phyloP scores from a whole-genome alignment of 148 eudicot species.

The Rhododendron griersonianum region DNA sequence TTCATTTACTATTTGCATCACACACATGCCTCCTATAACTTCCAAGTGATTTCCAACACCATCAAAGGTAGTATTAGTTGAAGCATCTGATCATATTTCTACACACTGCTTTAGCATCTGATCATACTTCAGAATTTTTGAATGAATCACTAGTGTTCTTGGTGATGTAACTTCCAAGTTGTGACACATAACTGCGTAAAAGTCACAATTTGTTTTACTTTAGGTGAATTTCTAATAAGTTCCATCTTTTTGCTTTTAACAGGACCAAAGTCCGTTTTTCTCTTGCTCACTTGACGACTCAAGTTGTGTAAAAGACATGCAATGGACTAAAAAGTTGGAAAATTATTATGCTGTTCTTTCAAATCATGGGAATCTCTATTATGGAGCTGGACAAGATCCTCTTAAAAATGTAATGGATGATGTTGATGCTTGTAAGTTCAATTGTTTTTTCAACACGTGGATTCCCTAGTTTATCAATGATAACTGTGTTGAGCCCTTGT shows the following conservation, averaged over 20 bases:
- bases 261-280: slow-evolving; percentile 58
- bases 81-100: too few species aligned
- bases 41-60: neutral
- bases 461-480: neutral
- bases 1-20: neutral
- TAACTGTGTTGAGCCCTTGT: slow-evolving; percentile 2
- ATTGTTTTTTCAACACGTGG: neutral
- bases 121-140: neutral
- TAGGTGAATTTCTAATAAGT: neutral
- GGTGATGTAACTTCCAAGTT: neutral
- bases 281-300: slow-evolving; percentile 53
- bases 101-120: too few species aligned
- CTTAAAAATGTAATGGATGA: slow-evolving; percentile 49
- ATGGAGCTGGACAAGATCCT: slow-evolving; percentile 52
- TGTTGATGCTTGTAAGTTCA: slow-evolving; percentile 71
- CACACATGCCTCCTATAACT: neutral
- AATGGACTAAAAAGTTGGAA: slow-evolving; percentile 52
- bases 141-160: neutral
- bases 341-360: slow-evolving; percentile 58
- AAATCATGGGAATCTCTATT: slow-evolving; percentile 42
- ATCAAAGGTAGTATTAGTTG: neutral
- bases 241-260: slow-evolving; percentile 10
- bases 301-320: slow-evolving; percentile 60
- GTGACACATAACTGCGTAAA: neutral
- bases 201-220: neutral